Evolutionary conservation across 768 basidiomycete species (phyloP).

Genomic region (Gloeophyllum trabeum): DNA sequence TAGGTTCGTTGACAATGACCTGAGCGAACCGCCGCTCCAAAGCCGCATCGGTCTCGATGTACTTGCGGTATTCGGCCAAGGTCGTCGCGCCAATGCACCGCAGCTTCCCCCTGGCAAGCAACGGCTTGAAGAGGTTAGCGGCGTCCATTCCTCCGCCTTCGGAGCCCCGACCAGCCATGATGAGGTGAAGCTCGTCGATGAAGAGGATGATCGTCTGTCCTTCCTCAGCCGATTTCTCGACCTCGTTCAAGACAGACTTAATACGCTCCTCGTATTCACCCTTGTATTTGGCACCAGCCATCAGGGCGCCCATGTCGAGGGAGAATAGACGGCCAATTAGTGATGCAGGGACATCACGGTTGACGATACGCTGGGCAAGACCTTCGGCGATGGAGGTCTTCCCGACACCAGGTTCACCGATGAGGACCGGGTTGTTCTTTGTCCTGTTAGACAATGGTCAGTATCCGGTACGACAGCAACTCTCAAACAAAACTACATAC

Average conservation of each 20-base stretch:
- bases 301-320: conserved; percentile 91
- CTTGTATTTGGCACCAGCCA: conserved; percentile 89
- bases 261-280: conserved; percentile 96
- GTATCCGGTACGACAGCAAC: neutral
- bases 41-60: conserved; percentile 88
- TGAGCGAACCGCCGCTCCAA: conserved; percentile 90
- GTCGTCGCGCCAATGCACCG: conserved; percentile 87
- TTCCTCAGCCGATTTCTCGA: conserved; percentile 78
- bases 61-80: conserved; percentile 82
- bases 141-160: conserved; percentile 92
- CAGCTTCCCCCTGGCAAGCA: conserved; percentile 75
- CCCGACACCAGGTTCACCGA: conserved; percentile 91
- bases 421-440: conserved; percentile 95
- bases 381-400: conserved; percentile 96
- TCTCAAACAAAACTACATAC: conserved; percentile 27
- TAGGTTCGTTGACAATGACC: conserved; percentile 86
- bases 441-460: conserved; percentile 40
- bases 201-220: conserved; percentile 82
- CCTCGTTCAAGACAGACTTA: conserved; percentile 85
- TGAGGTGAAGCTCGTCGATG: conserved; percentile 89
- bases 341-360: conserved; percentile 78
- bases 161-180: conserved; percentile 81
- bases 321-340: conserved; percentile 70
- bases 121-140: conserved; percentile 84
- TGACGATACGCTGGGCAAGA: conserved; percentile 89